Conservation (phyloP, 352 stramenopile genomes). For the Elongisporangium prolatum region DNA sequence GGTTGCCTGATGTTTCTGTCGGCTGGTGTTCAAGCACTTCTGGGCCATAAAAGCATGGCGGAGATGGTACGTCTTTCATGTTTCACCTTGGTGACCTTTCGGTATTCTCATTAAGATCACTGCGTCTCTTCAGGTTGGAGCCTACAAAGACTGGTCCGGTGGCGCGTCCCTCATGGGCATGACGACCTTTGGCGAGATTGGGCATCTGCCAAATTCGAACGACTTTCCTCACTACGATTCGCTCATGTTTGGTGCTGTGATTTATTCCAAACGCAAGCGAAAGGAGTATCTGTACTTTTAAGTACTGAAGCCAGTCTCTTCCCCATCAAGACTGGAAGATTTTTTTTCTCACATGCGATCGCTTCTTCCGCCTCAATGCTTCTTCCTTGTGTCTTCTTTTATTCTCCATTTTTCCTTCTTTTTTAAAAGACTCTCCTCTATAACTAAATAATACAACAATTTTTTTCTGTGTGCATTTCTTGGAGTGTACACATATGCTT, state of each 20-base stretch:
- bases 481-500: not conserved
- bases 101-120: not conserved
- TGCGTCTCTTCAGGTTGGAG: conserved; percentile 46
- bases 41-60: conserved; percentile 85
- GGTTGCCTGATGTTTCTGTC: conserved; percentile 87
- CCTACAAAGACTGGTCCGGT: conserved; percentile 82
- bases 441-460: not conserved
- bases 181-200: conserved; percentile 87
- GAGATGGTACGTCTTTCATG: conserved; percentile 56
- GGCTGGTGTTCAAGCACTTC: conserved; percentile 74
- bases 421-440: not conserved
- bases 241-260: conserved; percentile 87
- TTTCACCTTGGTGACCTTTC: not conserved
- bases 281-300: conserved; percentile 74
- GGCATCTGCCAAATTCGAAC: conserved; percentile 72
- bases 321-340: not conserved
- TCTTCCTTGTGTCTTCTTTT: conserved; percentile 1
- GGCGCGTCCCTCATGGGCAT: conserved; percentile 81
- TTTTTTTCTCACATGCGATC: not conserved
- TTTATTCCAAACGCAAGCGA: conserved; percentile 82
- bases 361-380: not conserved
- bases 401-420: conserved; percentile 1
- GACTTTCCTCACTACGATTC: conserved; percentile 85
- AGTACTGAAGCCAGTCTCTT: conserved; percentile 1
- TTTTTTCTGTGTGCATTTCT: not conserved